These are phyloP conservation scores for Phytophthora kernoviae DNA, from an alignment of 352 stramenopile genomes.

Conservation along the genomic window DNA sequence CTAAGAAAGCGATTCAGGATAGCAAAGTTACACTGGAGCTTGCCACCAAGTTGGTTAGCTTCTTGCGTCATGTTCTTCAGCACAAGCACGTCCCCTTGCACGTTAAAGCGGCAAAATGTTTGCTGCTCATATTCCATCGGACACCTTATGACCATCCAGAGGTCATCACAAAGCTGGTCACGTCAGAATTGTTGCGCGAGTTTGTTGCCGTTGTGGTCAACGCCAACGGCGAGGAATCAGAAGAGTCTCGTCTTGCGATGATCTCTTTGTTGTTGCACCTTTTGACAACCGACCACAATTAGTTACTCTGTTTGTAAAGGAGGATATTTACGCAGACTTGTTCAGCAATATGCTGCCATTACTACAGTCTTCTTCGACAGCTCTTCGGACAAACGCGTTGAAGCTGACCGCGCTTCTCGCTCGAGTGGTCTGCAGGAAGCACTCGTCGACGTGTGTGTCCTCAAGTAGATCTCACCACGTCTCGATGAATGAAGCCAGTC, in stretches of 20 bases:
- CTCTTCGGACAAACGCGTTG: constrained; percentile 44
- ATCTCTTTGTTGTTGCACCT: constrained; percentile 69
- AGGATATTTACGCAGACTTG: constrained; percentile 63
- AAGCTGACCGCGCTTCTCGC: constrained; percentile 64
- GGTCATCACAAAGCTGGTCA: constrained; percentile 49
- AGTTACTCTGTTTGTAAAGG: constrained; percentile 58
- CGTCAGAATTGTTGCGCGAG: constrained; percentile 51
- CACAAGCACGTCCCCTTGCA: constrained; percentile 67
- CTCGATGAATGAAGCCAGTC: constrained; percentile 10
- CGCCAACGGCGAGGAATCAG: constrained; percentile 52
- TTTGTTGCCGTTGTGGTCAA: constrained; percentile 62
- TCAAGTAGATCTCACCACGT: constrained; percentile 4
- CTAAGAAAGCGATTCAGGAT: constrained; percentile 22
- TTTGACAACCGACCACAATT: constrained; percentile 59
- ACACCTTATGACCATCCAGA: constrained; percentile 35
- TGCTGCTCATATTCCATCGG: constrained; percentile 65
- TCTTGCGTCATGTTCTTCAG: constrained; percentile 52
- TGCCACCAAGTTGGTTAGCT: constrained; percentile 44
- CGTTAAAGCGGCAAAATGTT: constrained; percentile 72
- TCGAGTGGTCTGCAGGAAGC: constrained; percentile 55
- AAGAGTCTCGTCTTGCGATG: constrained; percentile 72
- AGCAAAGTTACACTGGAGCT: constrained; percentile 45
- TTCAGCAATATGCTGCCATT: constrained; percentile 58
- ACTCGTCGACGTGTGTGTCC: constrained; percentile 21
- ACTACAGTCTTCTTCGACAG: constrained; percentile 45